A percentile compares a stretch with the other conserved stretches of the same genome.
phyloP scores from a whole-genome alignment of 2,329 filamentous ascomycete genomes.

The Thermomyces lanuginosus region DNA sequence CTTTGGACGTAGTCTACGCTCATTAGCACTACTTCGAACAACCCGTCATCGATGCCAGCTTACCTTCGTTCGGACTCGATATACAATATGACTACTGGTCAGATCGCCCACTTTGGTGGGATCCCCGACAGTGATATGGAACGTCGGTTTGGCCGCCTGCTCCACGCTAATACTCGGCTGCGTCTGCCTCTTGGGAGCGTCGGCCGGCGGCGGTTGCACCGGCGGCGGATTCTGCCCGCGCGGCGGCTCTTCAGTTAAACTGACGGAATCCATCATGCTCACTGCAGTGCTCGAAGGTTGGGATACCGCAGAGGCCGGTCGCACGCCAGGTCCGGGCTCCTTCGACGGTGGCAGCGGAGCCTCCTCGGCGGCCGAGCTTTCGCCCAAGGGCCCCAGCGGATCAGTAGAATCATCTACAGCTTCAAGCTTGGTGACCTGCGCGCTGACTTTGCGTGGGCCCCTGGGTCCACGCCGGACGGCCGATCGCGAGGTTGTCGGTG shows the following conservation, averaged over 20 bases:
- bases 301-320: conserved; percentile 24
- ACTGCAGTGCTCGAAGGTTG: conserved; percentile 33
- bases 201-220: conserved; percentile 34
- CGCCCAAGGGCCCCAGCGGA: conserved; percentile 45
- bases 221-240: conserved; percentile 47
- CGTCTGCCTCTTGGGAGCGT: conserved; percentile 34
- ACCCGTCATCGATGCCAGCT: conserved; percentile 7
- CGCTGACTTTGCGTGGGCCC: conserved; percentile 40
- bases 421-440: conserved; percentile 46
- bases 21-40: conserved; percentile 6
- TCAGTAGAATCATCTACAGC: conserved; percentile 46
- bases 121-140: conserved; percentile 83
- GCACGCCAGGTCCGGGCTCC: conserved; percentile 30
- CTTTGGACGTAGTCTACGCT: conserved; percentile 75
- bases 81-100: conserved; percentile 94
- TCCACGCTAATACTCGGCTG: conserved; percentile 79
- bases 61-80: conserved; percentile 87
- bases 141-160: conserved; percentile 81
- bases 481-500: conserved; percentile 32
- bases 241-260: conserved; percentile 53
- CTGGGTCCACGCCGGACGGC: conserved; percentile 35
- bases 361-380: conserved; percentile 32
- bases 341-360: conserved; percentile 45
- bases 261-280: conserved; percentile 48
- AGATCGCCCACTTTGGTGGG: conserved; percentile 95